Percentiles rank a stretch among this genome's conserved stretches.
Evolutionary conservation across 305 asterid species (phyloP).

Genomic region (Solanum aculeatissimum): DNA sequence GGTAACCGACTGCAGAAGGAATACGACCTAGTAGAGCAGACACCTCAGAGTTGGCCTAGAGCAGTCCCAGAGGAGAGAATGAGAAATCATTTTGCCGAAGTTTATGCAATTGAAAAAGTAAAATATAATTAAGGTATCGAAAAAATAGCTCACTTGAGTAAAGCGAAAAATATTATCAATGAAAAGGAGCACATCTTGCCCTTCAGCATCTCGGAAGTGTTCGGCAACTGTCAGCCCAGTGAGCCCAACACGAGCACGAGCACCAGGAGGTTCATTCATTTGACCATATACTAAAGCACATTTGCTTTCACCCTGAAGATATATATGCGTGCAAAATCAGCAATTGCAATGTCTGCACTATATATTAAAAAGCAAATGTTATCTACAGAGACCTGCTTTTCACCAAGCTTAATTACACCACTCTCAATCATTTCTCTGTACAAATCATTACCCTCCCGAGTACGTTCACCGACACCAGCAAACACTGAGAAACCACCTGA

Average conservation of each 20-base stretch:
- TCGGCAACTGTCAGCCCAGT: constrained; percentile 65
- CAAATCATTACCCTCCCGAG: constrained; percentile 93
- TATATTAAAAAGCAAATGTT: background rate
- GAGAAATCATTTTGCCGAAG: background rate
- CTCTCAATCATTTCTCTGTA: constrained; percentile 97
- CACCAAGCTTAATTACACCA: constrained; percentile 96
- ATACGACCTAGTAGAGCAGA: constrained; percentile 61
- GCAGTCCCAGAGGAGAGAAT: background rate
- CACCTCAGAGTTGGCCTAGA: constrained; percentile 57
- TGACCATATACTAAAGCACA: constrained; percentile 96
- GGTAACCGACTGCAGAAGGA: constrained; percentile 57
- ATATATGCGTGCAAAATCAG: background rate
- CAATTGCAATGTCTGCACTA: background rate
- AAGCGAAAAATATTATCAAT: constrained; percentile 48
- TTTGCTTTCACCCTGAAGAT: constrained; percentile 70
- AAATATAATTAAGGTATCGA: background rate
- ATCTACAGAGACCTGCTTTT: constrained; percentile 34
- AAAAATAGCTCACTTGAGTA: constrained; percentile 27
- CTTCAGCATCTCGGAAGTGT: constrained; percentile 46
- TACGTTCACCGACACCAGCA: constrained; percentile 97
- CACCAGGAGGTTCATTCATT: constrained; percentile 99
- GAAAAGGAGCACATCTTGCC: constrained; percentile 50
- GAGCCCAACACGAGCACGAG: constrained; percentile 99
- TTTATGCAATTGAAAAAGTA: background rate
- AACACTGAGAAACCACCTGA: constrained; percentile 97